phyloP scores from a whole-genome alignment of 768 basidiomycete genomes.

The Tricholoma terreum region DNA sequence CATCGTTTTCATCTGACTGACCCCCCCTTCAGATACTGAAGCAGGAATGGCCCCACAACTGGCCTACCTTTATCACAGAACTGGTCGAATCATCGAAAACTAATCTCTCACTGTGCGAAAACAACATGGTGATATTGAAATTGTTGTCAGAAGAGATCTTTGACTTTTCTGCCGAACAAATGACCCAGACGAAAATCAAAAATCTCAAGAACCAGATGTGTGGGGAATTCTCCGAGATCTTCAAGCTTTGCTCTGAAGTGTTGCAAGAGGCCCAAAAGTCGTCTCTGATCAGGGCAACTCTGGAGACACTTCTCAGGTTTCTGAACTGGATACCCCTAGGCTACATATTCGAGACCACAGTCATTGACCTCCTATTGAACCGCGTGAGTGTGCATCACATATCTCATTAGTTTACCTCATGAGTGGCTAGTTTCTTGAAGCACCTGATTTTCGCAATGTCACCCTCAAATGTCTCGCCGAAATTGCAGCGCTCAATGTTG shows the following conservation, averaged over 20 bases:
- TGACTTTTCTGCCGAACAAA: conserved; percentile 96
- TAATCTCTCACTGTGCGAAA: conserved; percentile 95
- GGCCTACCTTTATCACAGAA: conserved; percentile 97
- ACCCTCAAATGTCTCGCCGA: conserved; percentile 96
- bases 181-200: conserved; percentile 98
- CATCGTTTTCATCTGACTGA: conserved; percentile 11
- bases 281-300: conserved; percentile 87
- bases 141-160: conserved; percentile 99
- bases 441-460: conserved; percentile 94
- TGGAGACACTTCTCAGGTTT: conserved; percentile 94
- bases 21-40: conserved; percentile 75
- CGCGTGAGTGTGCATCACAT: conserved; percentile 56
- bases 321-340: conserved; percentile 99
- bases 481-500: conserved; percentile 91
- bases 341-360: conserved; percentile 97
- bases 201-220: conserved; percentile 98
- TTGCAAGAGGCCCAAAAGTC: conserved; percentile 96
- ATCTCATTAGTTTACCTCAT: conserved; percentile 11
- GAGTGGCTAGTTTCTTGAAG: conserved; percentile 81
- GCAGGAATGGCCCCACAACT: conserved; percentile 99
- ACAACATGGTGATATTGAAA: conserved; percentile 99
- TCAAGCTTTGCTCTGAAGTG: conserved; percentile 95
- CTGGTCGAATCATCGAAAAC: conserved; percentile 97
- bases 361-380: conserved; percentile 90
- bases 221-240: conserved; percentile 95